Conservation (phyloP, 2,329 filamentous ascomycete species). For the Talaromyces amestolkiae region DNA sequence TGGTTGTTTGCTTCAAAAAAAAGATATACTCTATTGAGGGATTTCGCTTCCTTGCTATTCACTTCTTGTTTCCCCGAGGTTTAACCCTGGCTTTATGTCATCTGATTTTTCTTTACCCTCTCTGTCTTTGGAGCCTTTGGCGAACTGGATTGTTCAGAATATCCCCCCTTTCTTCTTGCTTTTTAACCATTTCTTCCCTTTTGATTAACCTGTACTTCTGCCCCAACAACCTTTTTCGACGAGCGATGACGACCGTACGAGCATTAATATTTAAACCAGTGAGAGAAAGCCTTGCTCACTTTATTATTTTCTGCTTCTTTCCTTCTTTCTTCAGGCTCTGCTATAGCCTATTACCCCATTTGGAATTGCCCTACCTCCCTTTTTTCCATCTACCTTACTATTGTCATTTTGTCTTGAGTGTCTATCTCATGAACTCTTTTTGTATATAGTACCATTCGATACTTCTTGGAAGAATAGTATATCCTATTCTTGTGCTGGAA, state of each 20-base stretch:
- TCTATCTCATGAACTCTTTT: neutral
- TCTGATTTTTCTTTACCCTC: neutral
- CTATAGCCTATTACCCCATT: neutral
- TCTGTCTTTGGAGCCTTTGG: constrained; percentile 15
- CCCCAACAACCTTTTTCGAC: neutral
- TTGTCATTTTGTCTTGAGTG: constrained; percentile 5
- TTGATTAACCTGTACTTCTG: neutral
- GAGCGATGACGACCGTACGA: constrained; percentile 31
- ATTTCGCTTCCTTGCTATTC: constrained; percentile 5
- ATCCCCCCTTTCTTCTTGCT: neutral
- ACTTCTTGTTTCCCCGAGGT: constrained; percentile 28
- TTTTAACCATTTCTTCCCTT: neutral
- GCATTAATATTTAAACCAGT: constrained; percentile 26
- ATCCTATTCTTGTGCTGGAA: neutral
- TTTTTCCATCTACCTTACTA: neutral
- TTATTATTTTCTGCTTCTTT: neutral
- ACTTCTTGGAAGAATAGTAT: neutral
- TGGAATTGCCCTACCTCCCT: neutral
- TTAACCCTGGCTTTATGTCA: constrained; percentile 22
- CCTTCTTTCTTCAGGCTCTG: too few relatives aligned
- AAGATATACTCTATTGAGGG: neutral
- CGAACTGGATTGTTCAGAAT: constrained; percentile 13
- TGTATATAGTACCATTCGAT: constrained; percentile 15
- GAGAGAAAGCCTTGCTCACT: constrained; percentile 15
- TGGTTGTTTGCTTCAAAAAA: neutral